Base-by-base conservation (phyloP, 2,329 filamentous ascomycete genomes). In the Ascosphaera acerosa region DNA sequence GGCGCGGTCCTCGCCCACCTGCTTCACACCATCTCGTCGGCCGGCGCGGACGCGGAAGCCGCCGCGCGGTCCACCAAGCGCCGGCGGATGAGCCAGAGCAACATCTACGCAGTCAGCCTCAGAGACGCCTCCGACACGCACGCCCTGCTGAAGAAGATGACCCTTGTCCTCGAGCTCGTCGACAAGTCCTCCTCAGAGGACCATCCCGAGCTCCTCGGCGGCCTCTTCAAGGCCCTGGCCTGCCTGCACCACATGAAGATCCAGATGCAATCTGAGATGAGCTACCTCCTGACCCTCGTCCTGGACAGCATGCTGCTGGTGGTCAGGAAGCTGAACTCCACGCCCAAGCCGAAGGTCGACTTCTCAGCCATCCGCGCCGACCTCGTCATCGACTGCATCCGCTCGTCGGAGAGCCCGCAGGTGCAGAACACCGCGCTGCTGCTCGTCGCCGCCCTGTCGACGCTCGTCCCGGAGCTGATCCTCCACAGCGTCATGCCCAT, bases 401-500 rank as follows among this genome's bases (percentile, higher is more conserved):
- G 89, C 44, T 82, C 78, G 37, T 89, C 82, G 0, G 70, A 77
- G 16, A 92, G 76, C 48, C 81, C 82, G 1, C 80, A 91, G 38
- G 81, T 97, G 4, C 89, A 94, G 47, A 92, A 90, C 45, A 71
- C 75, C 4, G 82, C 87, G 3, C 61, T 97, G 10, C 65, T 94
- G 6, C 60, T 97, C 16, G 77, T 94, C 35, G 81, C 84, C 15
- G 75, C 71, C 34, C 61, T 97, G 25, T 84, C 87, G 15, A 74
- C 74, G 23, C 76, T 82, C 40, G 78, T 80, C 0, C 87, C 89
- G 0, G 82, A 91, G 48, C 58, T 90, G 30, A 78, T 97, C 3
- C 62, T 97, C 34, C 84, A 97, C 53, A 92, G 81, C 42, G 78
- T 97, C 33, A 97, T 97, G 87, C 87, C 87, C 9, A 84, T 97